Base-by-base conservation (phyloP, 208 protist genomes). In the Leishmania martiniquensis region DNA sequence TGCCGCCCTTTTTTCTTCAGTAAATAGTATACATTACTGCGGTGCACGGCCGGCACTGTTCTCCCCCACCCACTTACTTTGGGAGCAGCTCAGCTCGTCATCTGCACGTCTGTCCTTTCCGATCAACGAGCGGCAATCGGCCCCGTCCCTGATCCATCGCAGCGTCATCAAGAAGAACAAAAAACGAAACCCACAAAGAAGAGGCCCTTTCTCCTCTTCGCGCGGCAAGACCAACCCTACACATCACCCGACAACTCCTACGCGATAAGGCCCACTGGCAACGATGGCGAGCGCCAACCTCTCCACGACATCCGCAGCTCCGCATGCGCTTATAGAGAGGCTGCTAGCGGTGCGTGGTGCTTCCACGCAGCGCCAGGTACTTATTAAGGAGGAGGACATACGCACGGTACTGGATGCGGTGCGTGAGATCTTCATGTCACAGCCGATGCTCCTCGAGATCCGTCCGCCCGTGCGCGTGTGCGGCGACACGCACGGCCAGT, bases 401-500 rank as follows among this genome's bases (percentile, higher is more conserved):
- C 84, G 88, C 15, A 72, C 73, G 7, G 81, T 97, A 29, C 82
- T 96, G 10, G 83, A 66, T 37, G 78, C 77, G n/a, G 88, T 93
- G 12, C 90, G 93, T 29, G 93, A 97, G 81, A 89, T 97, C 12
- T 96, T 98, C 68, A 96, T 96, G 87, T 88, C 87, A 32, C 95
- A 98, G 85, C 93, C 94, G 25, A 94, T 93, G 84, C 89, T 98
- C 9, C 72, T 98, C 77, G 94, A 98, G 76, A 93, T 98, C 44
- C 88, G 85, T 44, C 87, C 93, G 15, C 95, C 95, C 1, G 94
- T 98, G 49, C 91, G 92, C 44, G 90, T 98, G 51, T 96, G 91
- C 79, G 95, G 99, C 29, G 99, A 99, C 89, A 99, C 99, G 10
- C 99, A 99, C 75, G 99, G 99, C 4, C 99, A 99, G 89, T 99